phyloP scores from a whole-genome alignment of 768 basidiomycete species.

The Rhizopogon sp. region DNA sequence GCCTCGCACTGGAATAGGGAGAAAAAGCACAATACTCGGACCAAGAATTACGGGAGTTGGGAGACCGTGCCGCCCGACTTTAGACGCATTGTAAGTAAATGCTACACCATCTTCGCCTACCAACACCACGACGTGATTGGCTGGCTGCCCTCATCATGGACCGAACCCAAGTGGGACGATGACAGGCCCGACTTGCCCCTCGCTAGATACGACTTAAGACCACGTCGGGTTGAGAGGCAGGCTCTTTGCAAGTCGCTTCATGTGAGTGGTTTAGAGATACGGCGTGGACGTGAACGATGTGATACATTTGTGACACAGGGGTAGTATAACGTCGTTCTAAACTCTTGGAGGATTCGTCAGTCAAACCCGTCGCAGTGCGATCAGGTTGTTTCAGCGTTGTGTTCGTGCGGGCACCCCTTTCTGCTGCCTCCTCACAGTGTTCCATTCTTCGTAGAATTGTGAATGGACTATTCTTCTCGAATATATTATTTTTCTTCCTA shows the following conservation, averaged over 20 bases:
- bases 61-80: no score
- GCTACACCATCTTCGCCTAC: no score
- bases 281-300: not conserved
- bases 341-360: constrained; percentile 27
- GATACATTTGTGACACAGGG: constrained; percentile 9
- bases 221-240: constrained; percentile 17
- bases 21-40: no score
- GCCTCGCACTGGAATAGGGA: no score
- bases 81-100: no score
- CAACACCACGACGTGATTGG: no score
- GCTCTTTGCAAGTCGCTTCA: constrained; percentile 21
- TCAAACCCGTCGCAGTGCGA: not conserved
- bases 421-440: no score
- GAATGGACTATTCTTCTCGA: no score
- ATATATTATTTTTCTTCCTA: no score
- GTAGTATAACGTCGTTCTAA: constrained; percentile 26
- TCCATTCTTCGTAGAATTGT: no score
- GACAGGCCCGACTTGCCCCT: constrained; percentile 5
- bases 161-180: not conserved
- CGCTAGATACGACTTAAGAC: constrained; percentile 11
- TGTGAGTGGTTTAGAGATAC: constrained; percentile 14
- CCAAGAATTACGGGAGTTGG: no score
- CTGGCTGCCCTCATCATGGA: not conserved
- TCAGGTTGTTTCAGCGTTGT: not conserved
- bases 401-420: no score